Evolutionary conservation across 306 rosid genomes (phyloP).

Genomic region (Cucurbita argyrosperma): DNA sequence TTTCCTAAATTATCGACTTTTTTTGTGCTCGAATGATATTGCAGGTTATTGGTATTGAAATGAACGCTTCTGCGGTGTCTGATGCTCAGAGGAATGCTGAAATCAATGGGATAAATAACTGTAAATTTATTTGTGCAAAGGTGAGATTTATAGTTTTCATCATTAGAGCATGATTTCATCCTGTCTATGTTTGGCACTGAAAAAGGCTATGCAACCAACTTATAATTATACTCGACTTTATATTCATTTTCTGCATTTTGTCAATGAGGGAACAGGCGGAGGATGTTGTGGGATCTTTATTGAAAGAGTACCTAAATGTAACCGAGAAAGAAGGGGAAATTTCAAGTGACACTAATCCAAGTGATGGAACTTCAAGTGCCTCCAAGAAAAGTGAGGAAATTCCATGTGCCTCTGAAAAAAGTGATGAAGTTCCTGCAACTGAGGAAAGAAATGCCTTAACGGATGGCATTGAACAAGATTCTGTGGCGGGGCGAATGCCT

Average conservation of each 20-base stretch:
- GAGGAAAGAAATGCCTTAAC: conserved; percentile 11
- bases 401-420: conserved; percentile 16
- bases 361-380: conserved; percentile 5
- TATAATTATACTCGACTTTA: background rate
- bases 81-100: conserved; percentile 88
- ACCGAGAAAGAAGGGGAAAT: conserved; percentile 30
- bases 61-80: conserved; percentile 86
- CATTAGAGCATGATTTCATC: conserved; percentile 4
- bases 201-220: background rate
- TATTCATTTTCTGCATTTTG: conserved; percentile 4
- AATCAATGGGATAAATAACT: conserved; percentile 76
- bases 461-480: conserved; percentile 5
- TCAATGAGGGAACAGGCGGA: conserved; percentile 59
- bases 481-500: conserved; percentile 23
- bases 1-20: conserved; percentile 1
- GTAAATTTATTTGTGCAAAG: conserved; percentile 74
- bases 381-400: conserved; percentile 17
- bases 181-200: background rate
- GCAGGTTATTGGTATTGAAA: conserved; percentile 95
- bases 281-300: conserved; percentile 78
- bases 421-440: conserved; percentile 14
- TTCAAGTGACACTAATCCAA: background rate
- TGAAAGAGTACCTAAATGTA: conserved; percentile 48
- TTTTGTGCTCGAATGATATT: conserved; percentile 6
- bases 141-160: conserved; percentile 28